Evolutionary conservation across 768 basidiomycete genomes (phyloP).

Genomic region (Podaxis sp.): DNA sequence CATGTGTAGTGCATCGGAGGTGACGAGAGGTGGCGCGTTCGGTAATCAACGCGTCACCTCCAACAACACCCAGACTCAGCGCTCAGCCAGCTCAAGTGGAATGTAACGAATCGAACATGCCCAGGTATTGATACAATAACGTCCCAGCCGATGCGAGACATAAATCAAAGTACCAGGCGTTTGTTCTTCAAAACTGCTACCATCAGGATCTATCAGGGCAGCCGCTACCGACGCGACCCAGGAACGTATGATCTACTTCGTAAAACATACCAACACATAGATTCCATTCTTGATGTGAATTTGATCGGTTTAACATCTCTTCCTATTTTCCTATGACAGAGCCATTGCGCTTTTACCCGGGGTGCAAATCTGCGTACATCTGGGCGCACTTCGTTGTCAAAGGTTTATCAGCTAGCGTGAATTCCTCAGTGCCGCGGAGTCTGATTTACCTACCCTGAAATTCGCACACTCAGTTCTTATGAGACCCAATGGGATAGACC

Average conservation of each 20-base stretch:
- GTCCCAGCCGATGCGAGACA: too few relatives aligned
- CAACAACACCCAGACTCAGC: neutral
- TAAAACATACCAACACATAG: neutral
- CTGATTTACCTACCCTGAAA: neutral
- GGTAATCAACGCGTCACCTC: neutral
- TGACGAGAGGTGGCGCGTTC: neutral
- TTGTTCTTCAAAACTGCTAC: too few relatives aligned
- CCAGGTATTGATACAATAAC: too few relatives aligned
- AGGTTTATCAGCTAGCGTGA: neutral
- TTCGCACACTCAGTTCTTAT: neutral
- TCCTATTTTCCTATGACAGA: neutral
- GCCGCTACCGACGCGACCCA: neutral
- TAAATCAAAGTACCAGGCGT: too few relatives aligned
- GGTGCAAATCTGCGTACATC: neutral
- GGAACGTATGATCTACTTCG: neutral
- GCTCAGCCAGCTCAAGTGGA: too few relatives aligned
- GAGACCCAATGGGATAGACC: neutral
- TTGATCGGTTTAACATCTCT: neutral
- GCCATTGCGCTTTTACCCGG: neutral
- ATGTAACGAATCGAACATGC: too few relatives aligned
- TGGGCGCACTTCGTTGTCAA: neutral
- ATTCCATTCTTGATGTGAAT: neutral
- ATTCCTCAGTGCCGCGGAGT: slow-evolving; percentile 8
- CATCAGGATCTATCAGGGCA: neutral
- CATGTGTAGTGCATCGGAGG: too few relatives aligned